These are phyloP conservation scores for Metschnikowia continentalis DNA, from an alignment of 805 yeast species.

Conservation along the genomic window DNA sequence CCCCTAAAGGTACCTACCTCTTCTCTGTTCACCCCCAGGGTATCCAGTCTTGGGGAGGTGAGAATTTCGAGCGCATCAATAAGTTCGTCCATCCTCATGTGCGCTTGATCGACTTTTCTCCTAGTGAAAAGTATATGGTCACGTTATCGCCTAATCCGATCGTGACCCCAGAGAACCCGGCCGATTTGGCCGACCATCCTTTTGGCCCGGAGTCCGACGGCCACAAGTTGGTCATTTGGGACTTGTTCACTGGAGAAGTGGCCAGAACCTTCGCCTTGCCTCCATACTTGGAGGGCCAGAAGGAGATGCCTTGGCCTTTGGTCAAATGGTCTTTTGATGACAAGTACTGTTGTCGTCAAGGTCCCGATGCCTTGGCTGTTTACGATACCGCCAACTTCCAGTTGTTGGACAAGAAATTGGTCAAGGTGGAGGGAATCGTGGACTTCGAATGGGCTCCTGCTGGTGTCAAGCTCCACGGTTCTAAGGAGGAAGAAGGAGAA, in stretches of 20 bases:
- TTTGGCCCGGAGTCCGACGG: conserved; percentile 87
- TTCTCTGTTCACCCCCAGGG: conserved; percentile 92
- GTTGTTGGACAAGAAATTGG: conserved; percentile 78
- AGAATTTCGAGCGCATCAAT: conserved; percentile 63
- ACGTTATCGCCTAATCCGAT: conserved; percentile 88
- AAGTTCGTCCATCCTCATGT: conserved; percentile 88
- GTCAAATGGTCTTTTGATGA: conserved; percentile 94
- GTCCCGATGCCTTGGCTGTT: conserved; percentile 87
- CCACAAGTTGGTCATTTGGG: conserved; percentile 93
- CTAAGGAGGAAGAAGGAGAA: conserved; percentile 50
- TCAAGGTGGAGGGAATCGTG: conserved; percentile 77
- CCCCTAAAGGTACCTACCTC: conserved; percentile 88
- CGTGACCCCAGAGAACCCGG: conserved; percentile 54
- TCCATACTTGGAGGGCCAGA: conserved; percentile 60
- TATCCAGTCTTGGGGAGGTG: conserved; percentile 95
- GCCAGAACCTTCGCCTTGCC: conserved; percentile 89
- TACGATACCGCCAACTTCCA: conserved; percentile 79
- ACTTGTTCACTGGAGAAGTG: conserved; percentile 74
- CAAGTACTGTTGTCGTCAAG: conserved; percentile 89
- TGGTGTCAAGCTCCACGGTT: conserved; percentile 61
- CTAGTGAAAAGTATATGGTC: conserved; percentile 84
- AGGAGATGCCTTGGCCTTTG: conserved; percentile 89
- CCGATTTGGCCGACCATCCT: conserved; percentile 67
- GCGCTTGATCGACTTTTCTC: conserved; percentile 85
- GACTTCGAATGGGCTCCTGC: conserved; percentile 97